Evolutionary conservation across 257 asterid species (phyloP).

Genomic region (Voacanga thouarsii): DNA sequence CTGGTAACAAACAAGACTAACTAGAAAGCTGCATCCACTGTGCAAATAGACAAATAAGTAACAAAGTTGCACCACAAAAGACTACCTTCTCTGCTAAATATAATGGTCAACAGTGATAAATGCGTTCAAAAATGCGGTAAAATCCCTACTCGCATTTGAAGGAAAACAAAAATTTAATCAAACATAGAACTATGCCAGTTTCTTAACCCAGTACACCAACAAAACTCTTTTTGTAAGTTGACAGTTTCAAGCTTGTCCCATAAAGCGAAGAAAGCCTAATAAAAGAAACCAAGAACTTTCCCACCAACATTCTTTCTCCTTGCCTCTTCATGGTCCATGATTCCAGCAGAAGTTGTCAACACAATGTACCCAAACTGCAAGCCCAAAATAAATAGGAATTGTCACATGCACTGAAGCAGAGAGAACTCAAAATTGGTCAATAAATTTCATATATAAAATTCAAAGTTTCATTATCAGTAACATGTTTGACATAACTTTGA

Average conservation of each 20-base stretch:
- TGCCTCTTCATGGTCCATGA: conserved; percentile 45
- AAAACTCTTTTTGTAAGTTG: conserved; percentile 8
- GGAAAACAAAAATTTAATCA: conserved; percentile 8
- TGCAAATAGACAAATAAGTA: not conserved
- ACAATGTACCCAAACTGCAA: conserved; percentile 38
- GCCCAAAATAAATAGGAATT: not conserved
- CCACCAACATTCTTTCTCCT: conserved; percentile 41
- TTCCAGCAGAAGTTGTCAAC: conserved; percentile 41
- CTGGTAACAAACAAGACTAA: not conserved
- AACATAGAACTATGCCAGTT: conserved; percentile 9
- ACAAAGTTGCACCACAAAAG: not conserved
- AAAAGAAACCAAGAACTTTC: conserved; percentile 41
- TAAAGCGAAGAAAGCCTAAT: conserved; percentile 14
- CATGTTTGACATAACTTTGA: not conserved
- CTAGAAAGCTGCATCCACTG: too few species aligned
- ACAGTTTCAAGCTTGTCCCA: not conserved
- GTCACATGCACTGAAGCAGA: not conserved
- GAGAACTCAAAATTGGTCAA: not conserved
- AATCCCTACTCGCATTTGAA: conserved; percentile 13
- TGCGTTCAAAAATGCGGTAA: conserved; percentile 3
- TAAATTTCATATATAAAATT: not conserved
- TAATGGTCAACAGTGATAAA: conserved; percentile 3
- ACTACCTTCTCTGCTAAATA: conserved; percentile 6
- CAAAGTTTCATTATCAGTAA: not conserved
- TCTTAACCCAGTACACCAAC: conserved; percentile 17